phyloP scores from a whole-genome alignment of 176 grass and related monocot genomes.

The Melocanna baccifera region DNA sequence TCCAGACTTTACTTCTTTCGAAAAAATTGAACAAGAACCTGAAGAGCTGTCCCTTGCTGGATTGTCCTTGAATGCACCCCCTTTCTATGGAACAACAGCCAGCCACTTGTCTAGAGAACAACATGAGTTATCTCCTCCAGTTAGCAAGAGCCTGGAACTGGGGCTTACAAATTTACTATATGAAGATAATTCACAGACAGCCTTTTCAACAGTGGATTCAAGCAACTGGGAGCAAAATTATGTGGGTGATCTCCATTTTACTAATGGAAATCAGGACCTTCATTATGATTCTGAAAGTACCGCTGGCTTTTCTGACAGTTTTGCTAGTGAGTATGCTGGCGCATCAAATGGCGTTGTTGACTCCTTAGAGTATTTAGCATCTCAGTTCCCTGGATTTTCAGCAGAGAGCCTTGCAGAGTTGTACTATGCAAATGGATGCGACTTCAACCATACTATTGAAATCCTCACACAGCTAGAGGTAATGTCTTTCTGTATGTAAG shows the following conservation, averaged over 20 bases:
- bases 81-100: constrained; percentile 47
- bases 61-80: constrained; percentile 65
- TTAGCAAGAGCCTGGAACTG: constrained; percentile 41
- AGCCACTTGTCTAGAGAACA: constrained; percentile 43
- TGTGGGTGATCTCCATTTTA: constrained; percentile 37
- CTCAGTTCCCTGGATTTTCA: constrained; percentile 90
- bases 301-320: constrained; percentile 49
- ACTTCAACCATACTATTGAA: constrained; percentile 84
- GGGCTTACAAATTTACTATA: constrained; percentile 42
- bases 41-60: constrained; percentile 66
- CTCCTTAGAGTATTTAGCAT: constrained; percentile 71
- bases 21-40: constrained; percentile 60
- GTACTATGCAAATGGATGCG: constrained; percentile 77
- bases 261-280: constrained; percentile 47
- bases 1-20: constrained; percentile 74
- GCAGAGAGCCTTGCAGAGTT: constrained; percentile 81
- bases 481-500: constrained; percentile 18
- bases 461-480: constrained; percentile 94
- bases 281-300: constrained; percentile 49
- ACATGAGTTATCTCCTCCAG: constrained; percentile 45
- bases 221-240: constrained; percentile 64
- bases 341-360: constrained; percentile 45
- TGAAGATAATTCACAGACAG: constrained; percentile 49
- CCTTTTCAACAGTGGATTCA: constrained; percentile 48
- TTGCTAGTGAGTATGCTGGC: constrained; percentile 49